Evolutionary conservation across 495 filamentous ascomycete species (phyloP), one percentile per base, ranked within the genome.

Genomic region (Viridothelium virens): DNA sequence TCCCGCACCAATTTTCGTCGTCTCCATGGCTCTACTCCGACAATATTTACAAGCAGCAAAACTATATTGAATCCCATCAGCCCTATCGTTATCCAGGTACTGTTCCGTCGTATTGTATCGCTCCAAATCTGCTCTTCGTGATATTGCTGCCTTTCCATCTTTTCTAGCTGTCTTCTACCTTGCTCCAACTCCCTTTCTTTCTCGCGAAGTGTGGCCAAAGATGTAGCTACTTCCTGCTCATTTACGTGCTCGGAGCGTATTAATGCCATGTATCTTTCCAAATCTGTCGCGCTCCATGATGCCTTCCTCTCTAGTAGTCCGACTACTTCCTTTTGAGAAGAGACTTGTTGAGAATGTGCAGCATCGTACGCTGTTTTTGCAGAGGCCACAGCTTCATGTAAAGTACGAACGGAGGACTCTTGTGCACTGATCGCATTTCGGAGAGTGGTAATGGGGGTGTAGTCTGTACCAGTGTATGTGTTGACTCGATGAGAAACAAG

Each of bases 51-150:
- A 53, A 98, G 75, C 74, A 98, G 92, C 47, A 98, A 74, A 47
- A 97, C 75, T 2, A 97, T 87, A 71, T 98, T 98, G 53, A 97
- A 83, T 6, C 94, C 92, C 94, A 98, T 97, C 69, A 98, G 77
- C 0, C 94, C 94, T 88, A 95, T 97, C 2, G 94, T 98, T 33
- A 94, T 92, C 94, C 94, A 98, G 4, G 94, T 97, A 70, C 87
- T 91, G 84, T 96, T 96, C 66, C 94, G 81, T 50, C 94, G 83
- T 74, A 98, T 98, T 73, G 96, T 94, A 73, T 98, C 94, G 71
- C 89, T 93, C 94, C 94, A 98, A 59, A 98, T 96, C 80, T 98
- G 94, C 77, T 98, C 94, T 77, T 98, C 94, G 77, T 98, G 94
- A 78, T 98, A 98, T 37, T 94, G 86, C 38, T 87, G 87, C 39